Evolutionary conservation across 257 asterid genomes (phyloP), one percentile per base, ranked within the genome.

Genomic region (Echites panduratus): DNA sequence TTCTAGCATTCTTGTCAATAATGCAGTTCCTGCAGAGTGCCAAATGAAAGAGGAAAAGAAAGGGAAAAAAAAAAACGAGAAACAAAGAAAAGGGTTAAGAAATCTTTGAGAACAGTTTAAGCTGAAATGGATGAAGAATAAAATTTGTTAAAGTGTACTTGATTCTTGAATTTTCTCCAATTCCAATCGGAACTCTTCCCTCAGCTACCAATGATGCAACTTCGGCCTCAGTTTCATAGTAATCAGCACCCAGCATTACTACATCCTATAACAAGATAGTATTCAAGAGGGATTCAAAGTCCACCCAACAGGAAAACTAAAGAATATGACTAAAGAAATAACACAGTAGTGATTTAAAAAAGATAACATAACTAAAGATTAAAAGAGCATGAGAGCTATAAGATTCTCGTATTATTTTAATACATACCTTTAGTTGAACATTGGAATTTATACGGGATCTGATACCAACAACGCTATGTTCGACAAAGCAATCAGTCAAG

Each of bases 211-310:
- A 81, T 32, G 76, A 86, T 54, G 86, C 89, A 62, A 88, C 72
- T 84, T 94, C 98, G 10, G 87, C 83, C 68, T 88, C 96, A 47
- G 97, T 91, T 91, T 94, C 97, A 50, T 89, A 94, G 82, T 70
- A 85, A 85, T 91, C 98, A 66, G 97, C 98, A 26, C 97, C 97
- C 52, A 93, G 91, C 98, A 93, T 91, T 79, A 91, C 97, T 5
- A 96, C 88, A 79, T 93, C 98, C 98, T 91, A 83, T 80, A 80
- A 52, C 35, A 52, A 65, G 66, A 57, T 50, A 12, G 71, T 49
- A 24, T 61, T 12, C 58, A 49, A 20, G 38, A 47, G 24, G 35
- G n/a, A n/a, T 29, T 6, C 24, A 50, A 77, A 41, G 63, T 71
- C 56, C 43, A 20, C 71, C 40, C 26, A 0, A 24, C n/a, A 61